Conservation (phyloP, 2,329 filamentous ascomycete species). For the Ramichloridium luteum region DNA sequence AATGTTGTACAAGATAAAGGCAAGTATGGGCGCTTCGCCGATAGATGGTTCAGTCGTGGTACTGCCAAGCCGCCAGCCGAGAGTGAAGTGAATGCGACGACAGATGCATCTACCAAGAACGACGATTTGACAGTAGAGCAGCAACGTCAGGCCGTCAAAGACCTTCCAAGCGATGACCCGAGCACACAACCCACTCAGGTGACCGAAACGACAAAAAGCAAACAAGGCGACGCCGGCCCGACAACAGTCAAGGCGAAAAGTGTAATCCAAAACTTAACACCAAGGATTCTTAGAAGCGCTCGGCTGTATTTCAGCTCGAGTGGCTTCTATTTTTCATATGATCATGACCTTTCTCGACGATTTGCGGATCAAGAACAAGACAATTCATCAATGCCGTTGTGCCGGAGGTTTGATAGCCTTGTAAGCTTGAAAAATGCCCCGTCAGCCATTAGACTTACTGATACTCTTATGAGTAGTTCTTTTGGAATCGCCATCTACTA, state of each 20-base stretch:
- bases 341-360: constrained; percentile 74
- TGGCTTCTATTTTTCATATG: constrained; percentile 93
- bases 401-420: constrained; percentile 52
- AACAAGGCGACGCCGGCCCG: too few species aligned
- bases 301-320: constrained; percentile 69
- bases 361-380: constrained; percentile 30
- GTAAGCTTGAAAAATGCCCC: background rate
- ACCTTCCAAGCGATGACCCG: too few species aligned
- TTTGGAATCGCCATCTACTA: constrained; percentile 78
- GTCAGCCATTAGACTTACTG: background rate
- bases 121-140: constrained; percentile 23
- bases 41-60: constrained; percentile 89
- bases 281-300: constrained; percentile 72
- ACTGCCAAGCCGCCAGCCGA: too few species aligned
- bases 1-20: constrained; percentile 78
- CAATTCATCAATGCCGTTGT: constrained; percentile 46
- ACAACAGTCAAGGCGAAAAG: too few species aligned
- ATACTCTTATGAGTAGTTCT: constrained; percentile 45
- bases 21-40: constrained; percentile 77
- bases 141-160: constrained; percentile 13
- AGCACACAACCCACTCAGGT: too few species aligned
- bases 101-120: constrained; percentile 53
- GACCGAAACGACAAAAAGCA: background rate
- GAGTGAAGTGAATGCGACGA: constrained; percentile 58
- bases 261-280: constrained; percentile 45